Percentiles rank a stretch among this genome's conserved stretches.
These are phyloP conservation scores for Sporopachydermia lactativora DNA, from an alignment of 805 yeast species.

Conservation along the genomic window DNA sequence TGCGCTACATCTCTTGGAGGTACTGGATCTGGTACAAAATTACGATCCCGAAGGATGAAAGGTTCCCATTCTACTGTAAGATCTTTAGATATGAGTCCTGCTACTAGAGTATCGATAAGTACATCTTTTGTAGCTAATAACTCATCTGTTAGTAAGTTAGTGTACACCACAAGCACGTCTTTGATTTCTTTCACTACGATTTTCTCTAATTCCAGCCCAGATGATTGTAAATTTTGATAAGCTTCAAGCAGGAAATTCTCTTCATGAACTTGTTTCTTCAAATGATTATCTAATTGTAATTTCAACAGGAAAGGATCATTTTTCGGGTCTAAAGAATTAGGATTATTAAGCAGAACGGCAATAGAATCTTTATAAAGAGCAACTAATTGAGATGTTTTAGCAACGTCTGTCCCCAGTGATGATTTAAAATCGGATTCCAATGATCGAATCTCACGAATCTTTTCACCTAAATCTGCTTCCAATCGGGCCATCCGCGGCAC, in stretches of 20 bases:
- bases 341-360: slow-evolving; percentile 35
- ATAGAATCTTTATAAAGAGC: slow-evolving; percentile 40
- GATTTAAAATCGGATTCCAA: slow-evolving; percentile 65
- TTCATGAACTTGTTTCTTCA: slow-evolving; percentile 55
- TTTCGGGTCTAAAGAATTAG: slow-evolving; percentile 27
- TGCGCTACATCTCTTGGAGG: slow-evolving; percentile 44
- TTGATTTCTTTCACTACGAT: slow-evolving; percentile 69
- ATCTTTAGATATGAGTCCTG: slow-evolving; percentile 52
- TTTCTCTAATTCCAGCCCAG: slow-evolving; percentile 66
- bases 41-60: slow-evolving; percentile 48
- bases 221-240: slow-evolving; percentile 54
- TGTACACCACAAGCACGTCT: slow-evolving; percentile 51
- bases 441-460: slow-evolving; percentile 64
- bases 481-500: slow-evolving; percentile 45
- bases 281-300: slow-evolving; percentile 47
- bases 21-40: slow-evolving; percentile 39
- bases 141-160: slow-evolving; percentile 51
- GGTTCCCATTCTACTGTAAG: slow-evolving; percentile 70
- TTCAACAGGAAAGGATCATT: slow-evolving; percentile 63
- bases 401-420: slow-evolving; percentile 44
- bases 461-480: slow-evolving; percentile 52
- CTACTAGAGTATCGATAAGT: slow-evolving; percentile 47
- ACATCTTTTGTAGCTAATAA: slow-evolving; percentile 51
- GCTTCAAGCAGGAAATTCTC: slow-evolving; percentile 72
- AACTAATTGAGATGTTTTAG: slow-evolving; percentile 42